Evolutionary conservation across 495 filamentous ascomycete species (phyloP).

Genomic region (Oidiodendron maius): DNA sequence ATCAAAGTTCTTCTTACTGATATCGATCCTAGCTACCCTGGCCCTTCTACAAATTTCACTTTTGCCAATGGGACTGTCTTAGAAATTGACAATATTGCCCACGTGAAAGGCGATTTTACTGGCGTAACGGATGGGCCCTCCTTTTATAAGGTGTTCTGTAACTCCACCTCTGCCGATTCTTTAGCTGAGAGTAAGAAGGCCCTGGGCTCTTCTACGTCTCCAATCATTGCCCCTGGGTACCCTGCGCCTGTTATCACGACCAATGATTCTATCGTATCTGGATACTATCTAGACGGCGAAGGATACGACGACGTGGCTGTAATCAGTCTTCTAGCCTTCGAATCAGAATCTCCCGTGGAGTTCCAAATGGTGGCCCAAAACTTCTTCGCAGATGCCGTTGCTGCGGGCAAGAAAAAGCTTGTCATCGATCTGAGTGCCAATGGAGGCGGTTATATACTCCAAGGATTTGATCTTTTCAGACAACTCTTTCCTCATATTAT

Average conservation of each 20-base stretch:
- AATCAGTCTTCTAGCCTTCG: slow-evolving; percentile 17
- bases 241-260: slow-evolving; percentile 39
- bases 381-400: slow-evolving; percentile 17
- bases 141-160: slow-evolving; percentile 32
- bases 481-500: slow-evolving; percentile 31
- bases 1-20: slow-evolving; percentile 6
- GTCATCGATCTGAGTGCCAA: slow-evolving; percentile 32
- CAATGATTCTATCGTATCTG: slow-evolving; percentile 35
- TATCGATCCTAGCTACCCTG: slow-evolving; percentile 29
- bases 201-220: slow-evolving; percentile 4
- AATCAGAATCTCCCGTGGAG: slow-evolving; percentile 10
- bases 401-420: slow-evolving; percentile 23
- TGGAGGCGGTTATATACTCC: slow-evolving; percentile 31
- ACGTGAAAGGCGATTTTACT: slow-evolving; percentile 24
- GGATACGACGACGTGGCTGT: slow-evolving; percentile 20
- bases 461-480: slow-evolving; percentile 30
- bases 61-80: slow-evolving; percentile 36
- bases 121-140: slow-evolving; percentile 31
- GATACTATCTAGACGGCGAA: slow-evolving; percentile 23
- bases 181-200: slow-evolving; percentile 8
- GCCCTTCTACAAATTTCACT: slow-evolving; percentile 31
- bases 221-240: slow-evolving; percentile 34
- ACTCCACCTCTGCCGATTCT: slow-evolving; percentile 11
- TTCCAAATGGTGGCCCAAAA: slow-evolving; percentile 16
- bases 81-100: slow-evolving; percentile 30